Evolutionary conservation across 441 rosid species (phyloP).

Genomic region (Populus trichocarpa): DNA sequence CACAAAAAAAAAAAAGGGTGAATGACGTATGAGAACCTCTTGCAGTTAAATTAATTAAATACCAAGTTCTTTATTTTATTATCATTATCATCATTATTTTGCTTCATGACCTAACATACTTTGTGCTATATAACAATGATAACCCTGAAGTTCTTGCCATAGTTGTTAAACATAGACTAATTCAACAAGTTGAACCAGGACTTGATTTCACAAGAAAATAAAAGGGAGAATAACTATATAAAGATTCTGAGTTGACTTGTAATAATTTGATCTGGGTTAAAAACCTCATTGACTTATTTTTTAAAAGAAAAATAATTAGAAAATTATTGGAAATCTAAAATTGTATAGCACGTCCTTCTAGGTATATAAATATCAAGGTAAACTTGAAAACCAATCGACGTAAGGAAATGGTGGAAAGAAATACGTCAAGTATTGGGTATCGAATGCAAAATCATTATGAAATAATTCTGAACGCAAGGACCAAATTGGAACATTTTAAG

Average conservation of each 20-base stretch:
- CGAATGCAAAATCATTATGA: background rate
- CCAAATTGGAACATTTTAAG: background rate
- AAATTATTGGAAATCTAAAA: background rate
- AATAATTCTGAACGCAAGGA: background rate
- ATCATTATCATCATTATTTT: background rate
- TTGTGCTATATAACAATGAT: background rate
- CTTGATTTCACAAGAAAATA: too few species aligned
- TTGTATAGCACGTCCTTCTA: background rate
- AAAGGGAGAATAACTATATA: too few species aligned
- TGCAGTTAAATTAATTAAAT: background rate
- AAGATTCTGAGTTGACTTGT: too few species aligned
- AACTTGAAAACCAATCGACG: background rate
- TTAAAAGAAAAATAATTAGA: too few species aligned
- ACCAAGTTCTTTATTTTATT: background rate
- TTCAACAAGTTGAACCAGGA: background rate
- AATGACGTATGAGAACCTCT: background rate
- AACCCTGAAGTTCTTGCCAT: background rate
- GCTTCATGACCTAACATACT: background rate
- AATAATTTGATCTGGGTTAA: too few species aligned
- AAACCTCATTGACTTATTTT: too few species aligned
- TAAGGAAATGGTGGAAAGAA: too few species aligned
- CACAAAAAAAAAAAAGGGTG: background rate
- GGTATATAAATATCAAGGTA: too few species aligned
- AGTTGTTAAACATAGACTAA: background rate
- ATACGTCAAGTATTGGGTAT: background rate